Evolutionary conservation across 352 stramenopile species (phyloP).

Genomic region (Pythium volutum): DNA sequence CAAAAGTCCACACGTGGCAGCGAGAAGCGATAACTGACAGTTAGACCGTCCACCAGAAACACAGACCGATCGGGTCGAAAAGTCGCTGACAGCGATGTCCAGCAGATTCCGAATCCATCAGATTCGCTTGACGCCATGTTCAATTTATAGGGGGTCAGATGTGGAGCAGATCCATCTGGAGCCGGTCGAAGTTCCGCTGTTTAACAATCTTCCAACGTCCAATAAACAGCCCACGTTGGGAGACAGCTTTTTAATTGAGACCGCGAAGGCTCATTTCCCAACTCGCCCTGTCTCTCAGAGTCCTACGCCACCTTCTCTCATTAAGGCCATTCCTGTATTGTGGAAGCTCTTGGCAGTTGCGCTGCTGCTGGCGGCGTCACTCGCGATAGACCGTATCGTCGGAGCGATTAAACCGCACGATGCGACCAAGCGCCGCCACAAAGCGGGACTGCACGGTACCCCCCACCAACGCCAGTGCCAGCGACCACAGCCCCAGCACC

Average conservation of each 20-base stretch:
- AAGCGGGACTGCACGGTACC: conserved; percentile 15
- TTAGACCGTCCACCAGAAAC: too few relatives aligned
- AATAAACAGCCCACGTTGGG: too few relatives aligned
- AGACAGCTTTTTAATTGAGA: too few relatives aligned
- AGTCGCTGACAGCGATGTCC: too few relatives aligned
- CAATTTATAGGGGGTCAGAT: too few relatives aligned
- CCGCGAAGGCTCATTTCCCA: conserved; percentile 10
- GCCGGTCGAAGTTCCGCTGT: too few relatives aligned
- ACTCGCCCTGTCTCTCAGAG: not conserved
- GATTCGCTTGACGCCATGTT: too few relatives aligned
- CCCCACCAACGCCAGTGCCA: conserved; percentile 9
- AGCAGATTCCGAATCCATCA: too few relatives aligned
- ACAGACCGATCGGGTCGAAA: too few relatives aligned
- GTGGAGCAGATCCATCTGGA: too few relatives aligned
- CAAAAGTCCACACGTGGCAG: too few relatives aligned
- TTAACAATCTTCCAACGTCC: not conserved
- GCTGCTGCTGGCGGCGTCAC: conserved; percentile 10
- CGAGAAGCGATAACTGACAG: too few relatives aligned
- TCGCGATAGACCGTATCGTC: not conserved
- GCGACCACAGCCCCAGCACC: conserved; percentile 13
- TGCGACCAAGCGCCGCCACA: conserved; percentile 10
- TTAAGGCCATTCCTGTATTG: conserved; percentile 16
- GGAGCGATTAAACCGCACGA: not conserved
- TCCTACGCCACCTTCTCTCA: not conserved
- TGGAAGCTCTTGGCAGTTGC: conserved; percentile 19